Conservation (phyloP, 108 stramenopile genomes). For the Stephanodiscus minutulus region DNA sequence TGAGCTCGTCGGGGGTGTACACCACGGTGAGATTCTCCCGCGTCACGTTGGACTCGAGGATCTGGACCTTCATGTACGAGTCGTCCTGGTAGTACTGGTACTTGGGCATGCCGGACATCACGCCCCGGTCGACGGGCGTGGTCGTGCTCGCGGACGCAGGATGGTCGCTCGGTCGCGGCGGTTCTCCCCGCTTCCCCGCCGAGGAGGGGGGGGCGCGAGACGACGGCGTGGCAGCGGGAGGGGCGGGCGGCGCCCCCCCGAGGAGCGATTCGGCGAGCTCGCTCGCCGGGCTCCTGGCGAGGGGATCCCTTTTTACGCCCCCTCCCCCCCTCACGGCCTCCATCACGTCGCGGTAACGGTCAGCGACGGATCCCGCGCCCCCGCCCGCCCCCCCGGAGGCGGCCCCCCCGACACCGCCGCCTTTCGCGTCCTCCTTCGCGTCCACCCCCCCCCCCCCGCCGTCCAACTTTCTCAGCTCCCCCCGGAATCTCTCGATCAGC, state of each 20-base stretch:
- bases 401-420: not conserved
- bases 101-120: slow-evolving; percentile 63
- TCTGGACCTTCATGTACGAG: slow-evolving; percentile 78
- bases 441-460: not conserved
- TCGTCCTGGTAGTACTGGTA: slow-evolving; percentile 94
- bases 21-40: slow-evolving; percentile 61
- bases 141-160: slow-evolving; percentile 19
- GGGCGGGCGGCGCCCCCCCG: not conserved
- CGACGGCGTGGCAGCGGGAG: not conserved
- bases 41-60: slow-evolving; percentile 75
- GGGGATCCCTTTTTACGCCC: too few relatives aligned
- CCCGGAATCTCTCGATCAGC: slow-evolving; percentile 20
- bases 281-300: not conserved
- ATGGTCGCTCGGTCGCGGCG: slow-evolving; percentile 9
- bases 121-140: slow-evolving; percentile 6
- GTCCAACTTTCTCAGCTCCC: slow-evolving; percentile 9
- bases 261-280: not conserved
- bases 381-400: not conserved
- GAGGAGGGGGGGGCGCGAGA: too few relatives aligned
- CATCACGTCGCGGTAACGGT: too few relatives aligned
- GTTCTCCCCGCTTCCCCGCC: too few relatives aligned
- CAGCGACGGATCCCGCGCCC: too few relatives aligned
- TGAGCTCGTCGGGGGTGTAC: slow-evolving; percentile 64
- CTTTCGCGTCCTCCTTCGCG: not conserved
- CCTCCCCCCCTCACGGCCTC: too few relatives aligned